Base-by-base conservation (phyloP, 345 rosid genomes). In the Hibiscus mutabilis region DNA sequence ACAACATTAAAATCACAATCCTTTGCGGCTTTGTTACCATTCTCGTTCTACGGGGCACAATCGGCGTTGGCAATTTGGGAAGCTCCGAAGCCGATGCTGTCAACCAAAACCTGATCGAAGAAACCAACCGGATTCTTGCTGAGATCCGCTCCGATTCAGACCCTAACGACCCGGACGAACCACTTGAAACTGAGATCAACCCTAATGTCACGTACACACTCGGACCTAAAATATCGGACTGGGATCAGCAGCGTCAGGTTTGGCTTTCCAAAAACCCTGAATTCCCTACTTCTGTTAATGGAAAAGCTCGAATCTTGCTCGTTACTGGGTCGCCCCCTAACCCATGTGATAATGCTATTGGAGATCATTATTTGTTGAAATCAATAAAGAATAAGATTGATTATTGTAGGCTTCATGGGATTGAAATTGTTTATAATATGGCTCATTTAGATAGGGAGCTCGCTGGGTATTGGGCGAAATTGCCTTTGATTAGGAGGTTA, bases 381-480 rank as follows among this genome's bases (percentile, higher is more conserved):
- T 84, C 93, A 0, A 75, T 91, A 8, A 93, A 93, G 91, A 93
- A 93, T 78, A 91, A 93, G 86, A 91, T 93, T 58, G 98, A 93
- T 59, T 93, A 93, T 62, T 93, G 98, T 77, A 87, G 98, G 87
- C 82, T 93, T 76, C 98, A 93, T 71, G 97, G 97, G 80, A 89
- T 93, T 65, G 98, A 93, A 84, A 91, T 91, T 78, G 97, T 93
- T 60, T 93, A 93, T 78, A 93, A 91, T 73, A 87, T 89, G 97
- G 98, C 98, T 75, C 96, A 91, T 82, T 86, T 94, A 78, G 98
- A 94, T 70, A 86, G 79, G 79, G 97, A 91, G 75, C 83, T 94
- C 31, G 93, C 98, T 21, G 98, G 98, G 18, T 94, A 94, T 55
- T 94, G 97, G 98, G 97, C 97, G 0, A 91, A 94, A 77, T 69